These are phyloP conservation scores for Candida freyschussii DNA, from an alignment of 1,139 yeast species.

Conservation along the genomic window DNA sequence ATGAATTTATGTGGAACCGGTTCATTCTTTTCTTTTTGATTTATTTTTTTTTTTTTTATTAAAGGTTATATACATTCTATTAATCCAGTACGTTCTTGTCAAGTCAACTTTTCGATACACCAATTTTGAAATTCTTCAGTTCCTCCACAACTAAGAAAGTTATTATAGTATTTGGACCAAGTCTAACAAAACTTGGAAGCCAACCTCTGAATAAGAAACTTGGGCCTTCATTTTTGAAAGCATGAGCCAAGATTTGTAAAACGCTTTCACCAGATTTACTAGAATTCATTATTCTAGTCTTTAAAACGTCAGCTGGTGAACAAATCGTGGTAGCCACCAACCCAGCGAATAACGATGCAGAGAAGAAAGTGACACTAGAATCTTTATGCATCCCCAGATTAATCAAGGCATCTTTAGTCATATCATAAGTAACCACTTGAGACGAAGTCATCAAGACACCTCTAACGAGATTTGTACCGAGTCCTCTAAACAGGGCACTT, in stretches of 20 bases:
- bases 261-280: conserved; percentile 46
- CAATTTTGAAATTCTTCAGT: conserved; percentile 54
- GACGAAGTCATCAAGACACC: conserved; percentile 90
- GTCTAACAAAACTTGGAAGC: conserved; percentile 80
- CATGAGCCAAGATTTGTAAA: conserved; percentile 43
- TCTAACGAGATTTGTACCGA: conserved; percentile 71
- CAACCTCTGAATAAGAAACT: conserved; percentile 86
- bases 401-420: conserved; percentile 61
- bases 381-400: conserved; percentile 51
- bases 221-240: conserved; percentile 65
- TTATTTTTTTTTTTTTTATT: neutral
- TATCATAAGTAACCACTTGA: conserved; percentile 84
- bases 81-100: no score
- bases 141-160: conserved; percentile 81
- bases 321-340: conserved; percentile 86
- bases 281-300: conserved; percentile 82
- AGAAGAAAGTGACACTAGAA: conserved; percentile 67
- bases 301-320: conserved; percentile 88
- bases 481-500: conserved; percentile 63
- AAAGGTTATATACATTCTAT: neutral
- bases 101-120: conserved; percentile 37
- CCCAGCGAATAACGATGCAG: conserved; percentile 76
- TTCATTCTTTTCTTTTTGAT: conserved; percentile 3
- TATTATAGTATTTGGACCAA: conserved; percentile 87
- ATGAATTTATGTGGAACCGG: no score